Base-by-base conservation (phyloP, 306 rosid species). In the Cucurbita maxima region DNA sequence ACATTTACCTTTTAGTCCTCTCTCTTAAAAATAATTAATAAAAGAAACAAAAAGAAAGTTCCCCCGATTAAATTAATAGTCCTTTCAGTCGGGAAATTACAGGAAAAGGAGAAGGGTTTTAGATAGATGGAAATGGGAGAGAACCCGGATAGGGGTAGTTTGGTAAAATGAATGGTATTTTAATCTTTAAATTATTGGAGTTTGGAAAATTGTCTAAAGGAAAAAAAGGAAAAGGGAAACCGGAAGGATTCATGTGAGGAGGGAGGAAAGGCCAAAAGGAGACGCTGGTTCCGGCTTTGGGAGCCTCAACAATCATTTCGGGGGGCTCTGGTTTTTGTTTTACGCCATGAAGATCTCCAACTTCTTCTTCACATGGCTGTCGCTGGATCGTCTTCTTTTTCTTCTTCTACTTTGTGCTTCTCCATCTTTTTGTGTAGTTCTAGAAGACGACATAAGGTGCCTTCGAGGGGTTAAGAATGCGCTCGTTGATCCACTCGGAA, bases 391-490 rank as follows among this genome's bases (percentile, higher is more conserved):
- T 58, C 51, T 48, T 60, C 41, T 12, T 59, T 8, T 30, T 59
- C 54, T 41, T 38, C 50, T 19, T 38, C 22, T 40, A 6, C 19
- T 55, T 8, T 73, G 0, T 56, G 55, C 41, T 4, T 71, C 74
- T 44, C 25, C 25, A 64, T 76, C 81, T 4, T 77, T 78, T 3
- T 85, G 59, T 76, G 83, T 78, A 34, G 5, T 30, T 40, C 14
- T 4, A 4, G 92, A 87, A 54, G 92, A 89, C 62, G 86, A 84
- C 38, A 77, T 94, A 19, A 76, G 13, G 71, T 94, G 98, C 25
- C 89, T 94, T 13, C 44, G 47, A 37, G 95, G 90, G 1, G 70
- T 94, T 40, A 82, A 84, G 74, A 10, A 50, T 0, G 38, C 76
- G 7, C 59, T 90, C 6, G 5, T 0, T 0, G 97, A 87, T 59